Evolutionary conservation across 2,329 filamentous ascomycete species (phyloP).

Genomic region (Phyllosticta citribraziliensis): DNA sequence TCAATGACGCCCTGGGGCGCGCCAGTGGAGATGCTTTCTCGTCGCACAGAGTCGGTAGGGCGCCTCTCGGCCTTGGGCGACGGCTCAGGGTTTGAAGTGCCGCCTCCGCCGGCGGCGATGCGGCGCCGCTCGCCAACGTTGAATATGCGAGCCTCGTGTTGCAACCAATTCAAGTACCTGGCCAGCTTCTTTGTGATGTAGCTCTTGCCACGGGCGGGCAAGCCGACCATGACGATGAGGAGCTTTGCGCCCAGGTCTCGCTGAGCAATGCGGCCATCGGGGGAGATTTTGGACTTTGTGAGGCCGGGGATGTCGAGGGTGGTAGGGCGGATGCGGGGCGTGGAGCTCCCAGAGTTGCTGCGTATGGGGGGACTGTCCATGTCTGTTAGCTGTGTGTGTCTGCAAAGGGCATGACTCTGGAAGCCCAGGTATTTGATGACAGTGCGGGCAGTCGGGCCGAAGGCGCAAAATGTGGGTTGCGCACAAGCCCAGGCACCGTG

Average conservation of each 20-base stretch:
- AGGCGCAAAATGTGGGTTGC: slow-evolving; percentile 7
- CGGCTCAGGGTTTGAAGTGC: slow-evolving; percentile 6
- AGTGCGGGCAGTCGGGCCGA: slow-evolving; percentile 9
- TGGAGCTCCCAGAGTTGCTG: slow-evolving; percentile 60
- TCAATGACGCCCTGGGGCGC: slow-evolving; percentile 15
- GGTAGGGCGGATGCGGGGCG: slow-evolving; percentile 77
- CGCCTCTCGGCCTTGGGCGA: slow-evolving; percentile 1
- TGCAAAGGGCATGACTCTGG: slow-evolving; percentile 9
- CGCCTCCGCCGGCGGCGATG: slow-evolving; percentile 56
- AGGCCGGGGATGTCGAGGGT: slow-evolving; percentile 95
- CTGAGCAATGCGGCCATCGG: slow-evolving; percentile 86
- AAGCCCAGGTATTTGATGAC: slow-evolving; percentile 8
- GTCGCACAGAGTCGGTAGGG: slow-evolving; percentile 11
- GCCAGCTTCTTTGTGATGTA: slow-evolving; percentile 99
- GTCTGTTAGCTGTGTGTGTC: slow-evolving; percentile 10
- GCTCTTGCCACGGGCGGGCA: slow-evolving; percentile 91
- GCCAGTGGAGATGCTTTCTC: slow-evolving; percentile 15
- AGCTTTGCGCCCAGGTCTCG: slow-evolving; percentile 93
- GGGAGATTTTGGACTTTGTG: slow-evolving; percentile 89
- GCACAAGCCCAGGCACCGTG: slow-evolving; percentile 5
- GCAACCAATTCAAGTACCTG: slow-evolving; percentile 91
- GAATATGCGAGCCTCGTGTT: slow-evolving; percentile 93
- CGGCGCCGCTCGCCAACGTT: slow-evolving; percentile 90
- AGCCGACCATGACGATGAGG: slow-evolving; percentile 95
- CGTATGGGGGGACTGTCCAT: slow-evolving; percentile 52